Base-by-base conservation (phyloP, 176 grass and related monocot species). In the Musa schizocarpa region DNA sequence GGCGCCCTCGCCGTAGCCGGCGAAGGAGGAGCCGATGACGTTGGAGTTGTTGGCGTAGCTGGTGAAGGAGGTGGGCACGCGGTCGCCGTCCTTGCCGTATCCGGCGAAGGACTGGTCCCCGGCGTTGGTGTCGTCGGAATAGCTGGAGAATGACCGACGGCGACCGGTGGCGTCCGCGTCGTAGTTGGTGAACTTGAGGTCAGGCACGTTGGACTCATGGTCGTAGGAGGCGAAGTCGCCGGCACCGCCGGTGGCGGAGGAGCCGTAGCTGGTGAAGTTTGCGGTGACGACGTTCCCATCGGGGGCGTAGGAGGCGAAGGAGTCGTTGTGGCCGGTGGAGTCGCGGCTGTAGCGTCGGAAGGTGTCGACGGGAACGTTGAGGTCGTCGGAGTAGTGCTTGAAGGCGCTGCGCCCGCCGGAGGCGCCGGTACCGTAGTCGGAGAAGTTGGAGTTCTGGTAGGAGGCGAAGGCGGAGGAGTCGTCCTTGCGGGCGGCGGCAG, bases 361-460 rank as follows among this genome's bases (percentile, higher is more conserved):
- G 53, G 72, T 17, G 23, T 74, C 72, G 53, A 74, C 72, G 13
- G 72, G 72, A 11, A 74, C 11, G 17, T 74, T 74, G n/a, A 57
- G 52, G n/a, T 56, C 53, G 7, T 74, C 72, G 13, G 72, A 74
- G 14, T 74, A 74, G 20, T 17, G 29, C 53, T 29, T 26, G 13
- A 74, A 74, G 20, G 72, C 21, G 52, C 26, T 56, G 22, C 53
- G 51, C 13, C 72, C 72, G 11, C 53, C 72, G 52, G 52, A 16
- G 24, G 72, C 72, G 2, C 23, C 72, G 53, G 52, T 27, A 22
- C 52, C 72, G 13, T 74, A 74, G 72, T 74, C 54, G 72, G 72
- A 74, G 72, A 74, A 74, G 52, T 74, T 74, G 52, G 72, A 74
- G 72, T 74, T 56, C 53, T 74, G 72, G 72, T 74, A 74, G 72